Percentiles rank a stretch among this genome's conserved stretches.
Conservation (phyloP, 2,329 filamentous ascomycete species). For the Cadophora sp. region DNA sequence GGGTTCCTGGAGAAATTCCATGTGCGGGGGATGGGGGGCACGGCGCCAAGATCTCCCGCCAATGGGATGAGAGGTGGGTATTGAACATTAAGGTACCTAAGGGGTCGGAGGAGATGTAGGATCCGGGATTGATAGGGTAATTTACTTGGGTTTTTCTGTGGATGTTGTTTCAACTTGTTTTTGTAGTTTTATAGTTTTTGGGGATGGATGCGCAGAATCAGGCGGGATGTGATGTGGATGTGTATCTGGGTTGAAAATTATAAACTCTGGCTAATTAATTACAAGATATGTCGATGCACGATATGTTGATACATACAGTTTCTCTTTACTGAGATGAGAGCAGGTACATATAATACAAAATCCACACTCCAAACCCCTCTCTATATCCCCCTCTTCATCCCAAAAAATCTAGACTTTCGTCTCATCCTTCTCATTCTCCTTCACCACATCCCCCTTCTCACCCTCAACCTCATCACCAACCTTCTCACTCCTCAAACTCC, state of each 20-base stretch:
- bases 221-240: too few relatives aligned
- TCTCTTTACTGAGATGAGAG: conserved; percentile 11
- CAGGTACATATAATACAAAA: background rate
- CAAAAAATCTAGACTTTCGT: conserved; percentile 2
- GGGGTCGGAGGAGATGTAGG: too few relatives aligned
- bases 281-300: background rate
- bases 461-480: background rate
- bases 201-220: too few relatives aligned
- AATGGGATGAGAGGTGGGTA: conserved; percentile 15
- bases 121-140: too few relatives aligned
- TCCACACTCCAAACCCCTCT: background rate
- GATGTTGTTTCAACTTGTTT: too few relatives aligned
- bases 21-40: conserved; percentile 26
- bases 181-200: too few relatives aligned
- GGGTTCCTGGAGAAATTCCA: conserved; percentile 17
- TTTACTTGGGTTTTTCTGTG: too few relatives aligned
- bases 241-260: background rate
- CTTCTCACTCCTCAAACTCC: conserved; percentile 9
- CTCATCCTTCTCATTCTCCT: conserved; percentile 15
- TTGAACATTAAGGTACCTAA: too few relatives aligned
- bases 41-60: conserved; percentile 26
- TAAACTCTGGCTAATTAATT: background rate
- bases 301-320: conserved; percentile 1
- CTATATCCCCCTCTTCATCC: background rate
- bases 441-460: conserved; percentile 3